Evolutionary conservation across 2,329 filamentous ascomycete genomes (phyloP).

Genomic region (Fusarium hostae): DNA sequence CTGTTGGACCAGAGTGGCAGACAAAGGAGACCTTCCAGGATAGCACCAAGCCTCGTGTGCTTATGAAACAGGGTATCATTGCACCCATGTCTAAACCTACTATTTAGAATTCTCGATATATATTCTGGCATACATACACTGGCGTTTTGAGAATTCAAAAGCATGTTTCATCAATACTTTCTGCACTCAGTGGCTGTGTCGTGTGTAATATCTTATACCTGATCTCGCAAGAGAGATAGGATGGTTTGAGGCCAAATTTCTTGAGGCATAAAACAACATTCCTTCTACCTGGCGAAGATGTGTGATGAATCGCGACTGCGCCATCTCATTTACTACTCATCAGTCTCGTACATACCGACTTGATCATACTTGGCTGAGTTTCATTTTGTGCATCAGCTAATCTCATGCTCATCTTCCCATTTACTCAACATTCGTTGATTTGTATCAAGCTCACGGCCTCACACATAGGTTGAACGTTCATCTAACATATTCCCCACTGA

Average conservation of each 20-base stretch:
- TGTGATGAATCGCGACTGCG: not conserved
- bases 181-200: not conserved
- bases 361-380: not conserved
- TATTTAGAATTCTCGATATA: conserved; percentile 40
- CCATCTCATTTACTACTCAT: not conserved
- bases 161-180: not conserved
- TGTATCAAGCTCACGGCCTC: not conserved
- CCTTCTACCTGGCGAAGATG: not conserved
- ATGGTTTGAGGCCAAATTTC: not conserved
- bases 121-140: conserved; percentile 10
- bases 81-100: conserved; percentile 84
- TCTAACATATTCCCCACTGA: not conserved
- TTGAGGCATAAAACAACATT: not conserved
- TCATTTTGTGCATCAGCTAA: not conserved
- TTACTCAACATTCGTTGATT: not conserved
- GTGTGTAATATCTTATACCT: not conserved
- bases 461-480: too few species aligned
- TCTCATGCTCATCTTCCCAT: not conserved
- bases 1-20: conserved; percentile 92
- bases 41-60: conserved; percentile 85
- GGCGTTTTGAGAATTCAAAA: conserved; percentile 31
- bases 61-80: conserved; percentile 92
- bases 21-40: conserved; percentile 97
- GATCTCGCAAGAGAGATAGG: not conserved
- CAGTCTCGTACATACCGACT: too few species aligned